Evolutionary conservation across 768 basidiomycete species (phyloP).

Genomic region (Piloderma croceum): DNA sequence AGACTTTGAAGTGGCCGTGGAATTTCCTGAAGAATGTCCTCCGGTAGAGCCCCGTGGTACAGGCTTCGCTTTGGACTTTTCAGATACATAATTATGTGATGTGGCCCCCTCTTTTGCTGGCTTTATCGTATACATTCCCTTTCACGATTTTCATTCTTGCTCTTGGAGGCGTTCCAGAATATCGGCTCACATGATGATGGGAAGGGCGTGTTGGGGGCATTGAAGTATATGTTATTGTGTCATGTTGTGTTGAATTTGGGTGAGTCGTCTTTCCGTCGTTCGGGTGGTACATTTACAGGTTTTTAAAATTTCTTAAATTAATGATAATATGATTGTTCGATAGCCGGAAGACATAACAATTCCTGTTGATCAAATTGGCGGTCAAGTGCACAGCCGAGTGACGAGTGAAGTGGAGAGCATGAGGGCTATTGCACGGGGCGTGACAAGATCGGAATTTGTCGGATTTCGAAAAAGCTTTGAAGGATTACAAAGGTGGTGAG

Average conservation of each 20-base stretch:
- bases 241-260: constrained; percentile 97
- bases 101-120: no score
- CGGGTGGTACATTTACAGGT: background rate
- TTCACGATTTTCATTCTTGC: no score
- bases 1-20: constrained; percentile 26
- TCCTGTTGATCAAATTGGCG: constrained; percentile 79
- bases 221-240: constrained; percentile 98
- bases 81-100: no score
- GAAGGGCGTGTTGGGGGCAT: constrained; percentile 63
- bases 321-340: background rate
- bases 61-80: no score
- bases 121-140: no score
- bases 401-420: constrained; percentile 90
- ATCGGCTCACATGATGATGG: constrained; percentile 73
- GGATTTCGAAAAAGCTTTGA: constrained; percentile 82
- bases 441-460: constrained; percentile 86
- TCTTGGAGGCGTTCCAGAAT: constrained; percentile 94
- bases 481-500: constrained; percentile 78
- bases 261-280: constrained; percentile 32
- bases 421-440: constrained; percentile 88
- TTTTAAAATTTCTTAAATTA: background rate
- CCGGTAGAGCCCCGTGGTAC: constrained; percentile 8
- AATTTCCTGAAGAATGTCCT: constrained; percentile 19
- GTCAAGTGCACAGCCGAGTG: constrained; percentile 82
- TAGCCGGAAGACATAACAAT: constrained; percentile 93